These are phyloP conservation scores for Tephrocybe sp. DNA, from an alignment of 768 basidiomycete genomes.

Conservation along the genomic window DNA sequence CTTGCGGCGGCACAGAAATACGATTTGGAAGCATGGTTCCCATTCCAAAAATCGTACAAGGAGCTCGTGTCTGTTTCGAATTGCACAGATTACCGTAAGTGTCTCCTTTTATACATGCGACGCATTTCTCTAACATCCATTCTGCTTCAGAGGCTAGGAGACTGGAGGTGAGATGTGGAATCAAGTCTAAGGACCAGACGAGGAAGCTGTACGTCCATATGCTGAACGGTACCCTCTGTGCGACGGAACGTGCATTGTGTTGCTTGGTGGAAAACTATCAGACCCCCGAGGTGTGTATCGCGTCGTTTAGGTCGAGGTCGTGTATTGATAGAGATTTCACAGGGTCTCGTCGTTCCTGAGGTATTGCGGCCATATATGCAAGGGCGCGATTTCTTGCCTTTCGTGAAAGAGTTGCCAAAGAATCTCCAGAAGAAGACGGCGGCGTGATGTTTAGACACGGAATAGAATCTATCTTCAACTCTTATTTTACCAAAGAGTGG, in stretches of 20 bases:
- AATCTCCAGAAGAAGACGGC: conserved; percentile 69
- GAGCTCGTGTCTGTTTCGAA: conserved; percentile 98
- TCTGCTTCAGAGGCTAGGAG: conserved; percentile 74
- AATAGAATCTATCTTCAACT: background rate
- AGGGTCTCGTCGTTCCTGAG: conserved; percentile 92
- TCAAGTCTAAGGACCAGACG: conserved; percentile 87
- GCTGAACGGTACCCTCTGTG: conserved; percentile 97
- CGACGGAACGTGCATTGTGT: conserved; percentile 94
- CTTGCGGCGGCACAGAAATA: conserved; percentile 96
- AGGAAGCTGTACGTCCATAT: conserved; percentile 97
- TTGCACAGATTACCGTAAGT: conserved; percentile 95
- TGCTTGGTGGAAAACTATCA: conserved; percentile 99
- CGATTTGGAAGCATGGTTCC: conserved; percentile 99
- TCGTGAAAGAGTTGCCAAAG: conserved; percentile 80
- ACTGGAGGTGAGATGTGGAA: conserved; percentile 90
- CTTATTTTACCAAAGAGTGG: too few relatives aligned
- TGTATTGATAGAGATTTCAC: conserved; percentile 9
- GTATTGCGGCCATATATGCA: conserved; percentile 94
- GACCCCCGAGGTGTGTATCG: conserved; percentile 75
- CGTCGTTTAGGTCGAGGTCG: conserved; percentile 2
- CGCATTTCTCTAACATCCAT: conserved; percentile 3
- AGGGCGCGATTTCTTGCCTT: conserved; percentile 86
- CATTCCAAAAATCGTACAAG: conserved; percentile 94
- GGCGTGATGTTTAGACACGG: conserved; percentile 21
- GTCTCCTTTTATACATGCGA: conserved; percentile 26